phyloP scores from a whole-genome alignment of 805 yeast genomes.

The Clavispora carvajalis region DNA sequence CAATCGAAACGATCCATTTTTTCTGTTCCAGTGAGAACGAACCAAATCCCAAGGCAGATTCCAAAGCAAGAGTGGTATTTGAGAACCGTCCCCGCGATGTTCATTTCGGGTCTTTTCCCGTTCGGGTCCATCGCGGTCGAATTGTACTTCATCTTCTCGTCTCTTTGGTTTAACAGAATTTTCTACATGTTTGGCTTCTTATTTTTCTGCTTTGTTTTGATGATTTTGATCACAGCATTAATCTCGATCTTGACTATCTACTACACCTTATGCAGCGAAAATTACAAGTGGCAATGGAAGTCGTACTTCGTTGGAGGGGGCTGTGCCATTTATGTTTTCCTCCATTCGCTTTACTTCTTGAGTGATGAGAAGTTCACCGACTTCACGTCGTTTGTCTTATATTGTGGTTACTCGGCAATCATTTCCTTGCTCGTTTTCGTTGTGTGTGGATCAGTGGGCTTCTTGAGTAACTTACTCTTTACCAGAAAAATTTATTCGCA shows the following conservation, averaged over 20 bases:
- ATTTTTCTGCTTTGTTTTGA: conserved; percentile 78
- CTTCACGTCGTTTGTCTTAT: conserved; percentile 68
- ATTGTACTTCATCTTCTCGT: conserved; percentile 84
- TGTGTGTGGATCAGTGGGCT: conserved; percentile 86
- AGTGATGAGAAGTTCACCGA: conserved; percentile 64
- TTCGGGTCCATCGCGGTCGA: conserved; percentile 94
- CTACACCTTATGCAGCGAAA: conserved; percentile 81
- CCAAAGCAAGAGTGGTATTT: conserved; percentile 87
- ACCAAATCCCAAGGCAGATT: conserved; percentile 94
- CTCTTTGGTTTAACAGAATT: conserved; percentile 89
- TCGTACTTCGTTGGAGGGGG: conserved; percentile 85
- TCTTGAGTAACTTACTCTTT: conserved; percentile 66
- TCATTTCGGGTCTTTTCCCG: conserved; percentile 87
- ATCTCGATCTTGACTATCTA: conserved; percentile 79
- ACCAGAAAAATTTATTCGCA: conserved; percentile 75
- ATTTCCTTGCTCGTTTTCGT: conserved; percentile 69
- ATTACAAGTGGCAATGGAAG: conserved; percentile 98
- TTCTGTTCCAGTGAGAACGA: conserved; percentile 79
- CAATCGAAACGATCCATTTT: conserved; percentile 60
- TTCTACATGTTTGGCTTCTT: conserved; percentile 97
- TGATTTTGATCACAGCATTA: conserved; percentile 74
- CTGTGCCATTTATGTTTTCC: conserved; percentile 74
- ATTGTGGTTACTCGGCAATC: conserved; percentile 75
- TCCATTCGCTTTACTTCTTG: conserved; percentile 69
- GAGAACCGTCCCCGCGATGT: conserved; percentile 57